Evolutionary conservation across 2,329 filamentous ascomycete species (phyloP).

Genomic region (Colletotrichum caudatum): DNA sequence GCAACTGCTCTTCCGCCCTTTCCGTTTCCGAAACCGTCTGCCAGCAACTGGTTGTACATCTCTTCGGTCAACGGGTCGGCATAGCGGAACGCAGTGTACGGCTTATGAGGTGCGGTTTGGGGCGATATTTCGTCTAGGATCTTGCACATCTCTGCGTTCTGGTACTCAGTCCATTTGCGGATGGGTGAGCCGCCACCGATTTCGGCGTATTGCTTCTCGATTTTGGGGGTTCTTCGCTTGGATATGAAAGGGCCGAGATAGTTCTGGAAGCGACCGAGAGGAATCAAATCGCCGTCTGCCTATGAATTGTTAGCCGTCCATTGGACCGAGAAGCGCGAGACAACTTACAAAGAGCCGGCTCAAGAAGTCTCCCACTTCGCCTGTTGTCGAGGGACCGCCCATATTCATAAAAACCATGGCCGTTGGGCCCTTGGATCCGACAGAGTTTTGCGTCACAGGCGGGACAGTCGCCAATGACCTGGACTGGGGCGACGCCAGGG

Average conservation of each 20-base stretch:
- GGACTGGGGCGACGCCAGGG: constrained; percentile 53
- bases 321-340: neutral
- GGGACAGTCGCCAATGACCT: constrained; percentile 73
- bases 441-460: constrained; percentile 83
- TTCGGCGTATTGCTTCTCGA: constrained; percentile 92
- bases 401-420: constrained; percentile 99
- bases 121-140: constrained; percentile 91
- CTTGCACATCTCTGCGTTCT: constrained; percentile 96
- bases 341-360: constrained; percentile 87
- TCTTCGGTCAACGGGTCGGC: constrained; percentile 93
- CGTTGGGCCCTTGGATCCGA: constrained; percentile 81
- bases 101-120: constrained; percentile 94
- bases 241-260: constrained; percentile 93
- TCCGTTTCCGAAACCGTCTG: constrained; percentile 90
- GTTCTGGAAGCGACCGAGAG: constrained; percentile 89
- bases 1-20: constrained; percentile 94
- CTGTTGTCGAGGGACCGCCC: constrained; percentile 90
- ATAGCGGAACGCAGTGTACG: constrained; percentile 97
- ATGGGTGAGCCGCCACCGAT: constrained; percentile 99
- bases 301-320: constrained; percentile 53
- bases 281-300: constrained; percentile 94
- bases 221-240: constrained; percentile 90
- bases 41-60: constrained; percentile 85
- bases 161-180: constrained; percentile 96
- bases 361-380: constrained; percentile 90